Conservation (phyloP, 768 basidiomycete genomes). For the Tylopilus plumbeoviolaceoides region DNA sequence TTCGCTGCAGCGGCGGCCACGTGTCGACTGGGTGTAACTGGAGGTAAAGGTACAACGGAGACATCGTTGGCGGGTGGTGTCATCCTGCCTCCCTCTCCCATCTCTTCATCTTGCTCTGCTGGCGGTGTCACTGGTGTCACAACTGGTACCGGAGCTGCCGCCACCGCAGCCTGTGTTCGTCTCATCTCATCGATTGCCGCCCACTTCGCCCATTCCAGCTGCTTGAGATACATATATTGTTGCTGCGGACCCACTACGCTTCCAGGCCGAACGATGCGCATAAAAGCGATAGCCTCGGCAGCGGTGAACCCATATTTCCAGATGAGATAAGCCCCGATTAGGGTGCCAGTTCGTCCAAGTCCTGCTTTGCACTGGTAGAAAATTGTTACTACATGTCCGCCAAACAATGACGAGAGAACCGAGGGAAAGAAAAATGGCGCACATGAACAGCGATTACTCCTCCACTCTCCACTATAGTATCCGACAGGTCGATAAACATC, state of each 20-base stretch:
- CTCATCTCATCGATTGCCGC: constrained; percentile 79
- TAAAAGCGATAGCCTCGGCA: constrained; percentile 93
- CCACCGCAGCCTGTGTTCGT: constrained; percentile 38
- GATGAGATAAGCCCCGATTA: constrained; percentile 96
- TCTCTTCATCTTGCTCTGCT: constrained; percentile 68
- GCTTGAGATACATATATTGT: constrained; percentile 93
- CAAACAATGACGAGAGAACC: constrained; percentile 6
- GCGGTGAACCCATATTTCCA: constrained; percentile 99
- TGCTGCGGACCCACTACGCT: constrained; percentile 91
- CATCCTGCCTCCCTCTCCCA: constrained; percentile 42
- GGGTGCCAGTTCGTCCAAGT: constrained; percentile 90
- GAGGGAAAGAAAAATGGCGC: constrained; percentile 30
- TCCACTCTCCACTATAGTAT: constrained; percentile 69
- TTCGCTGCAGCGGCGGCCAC: constrained; percentile 66
- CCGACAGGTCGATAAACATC: constrained; percentile 83
- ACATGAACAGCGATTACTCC: constrained; percentile 89
- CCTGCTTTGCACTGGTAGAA: constrained; percentile 85
- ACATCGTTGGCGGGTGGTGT: constrained; percentile 26
- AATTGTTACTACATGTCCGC: constrained; percentile 19
- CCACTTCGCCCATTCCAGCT: constrained; percentile 93
- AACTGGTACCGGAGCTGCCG: constrained; percentile 40
- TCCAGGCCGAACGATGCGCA: constrained; percentile 96
- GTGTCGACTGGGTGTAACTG: constrained; percentile 80
- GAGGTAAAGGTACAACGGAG: constrained; percentile 43
- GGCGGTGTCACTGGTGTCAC: constrained; percentile 79